Evolutionary conservation across 805 yeast species (phyloP), one percentile per base, ranked within the genome.

Genomic region (Phaffomyces thermotolerans): DNA sequence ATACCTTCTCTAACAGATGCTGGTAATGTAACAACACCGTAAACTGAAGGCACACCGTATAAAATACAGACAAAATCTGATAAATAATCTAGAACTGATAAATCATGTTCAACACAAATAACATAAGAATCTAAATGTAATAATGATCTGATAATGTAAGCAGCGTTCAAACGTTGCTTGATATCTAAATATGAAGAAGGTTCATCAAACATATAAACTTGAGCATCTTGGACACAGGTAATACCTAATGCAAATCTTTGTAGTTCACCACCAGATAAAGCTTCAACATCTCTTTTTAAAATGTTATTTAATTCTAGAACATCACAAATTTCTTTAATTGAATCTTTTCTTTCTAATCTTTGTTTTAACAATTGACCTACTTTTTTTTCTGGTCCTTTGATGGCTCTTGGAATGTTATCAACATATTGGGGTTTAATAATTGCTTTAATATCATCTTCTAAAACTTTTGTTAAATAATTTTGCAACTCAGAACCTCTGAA

Each of bases 161-260:
- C 99, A 45, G 99, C 99, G 58, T 93, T 85, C 67, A 93, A 78
- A 79, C 99, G 91, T 71, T 93, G 99, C 70, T 93, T 93, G 53
- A 93, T 98, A 76, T 93, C 99, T 66, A 93, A 72, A 69, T 93
- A 93, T 10, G 99, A 93, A 17, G 98, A 90, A 38, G 99, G 99
- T 73, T 93, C 99, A 70, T 93, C 99, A 67, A 93, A 93, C 99
- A 93, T 93, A 71, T 93, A 93, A 37, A 93, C 98, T 56, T 88
- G 85, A 45, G 98, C 98, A 29, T 71, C 73, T 69, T 91, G 98
- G 38, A 90, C 89, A 74, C 96, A 87, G 14, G 98, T 86, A 89
- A 93, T 84, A 57, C 93, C 99, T 63, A 93, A 83, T 39, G 99
- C 98, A 63, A 93, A 93, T 72, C 99, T 82, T 73, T 93, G 99